Base-by-base conservation (phyloP, 108 stramenopile species). In the Cyclotella sp. region DNA sequence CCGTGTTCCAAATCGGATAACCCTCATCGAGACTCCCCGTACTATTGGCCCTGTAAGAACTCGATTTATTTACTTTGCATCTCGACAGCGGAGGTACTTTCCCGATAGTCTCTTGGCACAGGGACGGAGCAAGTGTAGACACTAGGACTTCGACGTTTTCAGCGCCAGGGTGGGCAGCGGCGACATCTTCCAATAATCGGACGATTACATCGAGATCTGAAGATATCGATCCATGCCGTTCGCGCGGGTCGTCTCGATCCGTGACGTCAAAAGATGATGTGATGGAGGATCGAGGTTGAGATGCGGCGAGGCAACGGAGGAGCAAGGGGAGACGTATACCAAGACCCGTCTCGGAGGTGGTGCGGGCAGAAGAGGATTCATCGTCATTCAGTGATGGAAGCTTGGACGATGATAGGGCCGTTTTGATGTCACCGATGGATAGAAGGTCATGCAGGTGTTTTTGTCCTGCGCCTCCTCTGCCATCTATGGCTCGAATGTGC, bases 111-210 rank as follows among this genome's bases (percentile, higher is more conserved):
- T 83, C 75, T 43, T 70, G 54, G n/a, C 88, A 83, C 18, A 89
- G 67, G 7, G 74, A 75, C 14, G 91, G 90, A 18, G 82, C 89
- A 42, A 90, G 68, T 21, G 90, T 73, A 55, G 73, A 79, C 1
- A 87, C 78, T 1, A 90, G 53, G 18, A 88, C 87, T 43, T 91
- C 90, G 1, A 91, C 75, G 40, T 82, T 85, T 82, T 91, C 93
- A 5, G 87, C 86, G 34, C 83, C 81, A 15, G 86, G 88, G 70
- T 94, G 80, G 39, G 83, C 75, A 26, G 89, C 90, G 21, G 91
- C 89, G 11, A 89, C 89, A 68, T 90, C 85, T 70, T 94, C 93
- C 68, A 91, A 65, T 27, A 85, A 77, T 68, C 82, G 69, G 10
- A 88, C 88, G 4, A 87, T 73, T 24, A 49, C 46, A 70, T 89